Evolutionary conservation across 441 rosid species (phyloP).

Genomic region (Arabidopsis lyrata): DNA sequence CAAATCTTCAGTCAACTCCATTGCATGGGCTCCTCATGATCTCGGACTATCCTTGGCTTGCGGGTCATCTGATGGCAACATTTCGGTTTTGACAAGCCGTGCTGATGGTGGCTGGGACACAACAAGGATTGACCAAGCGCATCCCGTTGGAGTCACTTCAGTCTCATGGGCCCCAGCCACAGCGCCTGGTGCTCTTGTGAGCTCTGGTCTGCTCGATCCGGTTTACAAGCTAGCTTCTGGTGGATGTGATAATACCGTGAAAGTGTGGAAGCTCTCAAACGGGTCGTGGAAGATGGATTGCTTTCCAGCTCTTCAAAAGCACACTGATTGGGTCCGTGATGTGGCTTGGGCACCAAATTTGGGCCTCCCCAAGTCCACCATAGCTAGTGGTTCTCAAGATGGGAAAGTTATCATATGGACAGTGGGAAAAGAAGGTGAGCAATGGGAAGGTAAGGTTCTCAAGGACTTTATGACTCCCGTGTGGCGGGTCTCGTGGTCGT

Average conservation of each 20-base stretch:
- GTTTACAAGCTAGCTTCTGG: conserved; percentile 70
- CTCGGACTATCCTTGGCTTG: conserved; percentile 71
- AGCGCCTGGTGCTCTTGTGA: conserved; percentile 66
- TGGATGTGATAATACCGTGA: conserved; percentile 82
- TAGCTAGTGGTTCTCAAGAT: conserved; percentile 84
- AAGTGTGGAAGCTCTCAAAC: conserved; percentile 75
- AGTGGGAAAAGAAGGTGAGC: conserved; percentile 75
- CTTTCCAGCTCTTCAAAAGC: conserved; percentile 76
- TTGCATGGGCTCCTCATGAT: conserved; percentile 80
- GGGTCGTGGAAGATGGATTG: conserved; percentile 82
- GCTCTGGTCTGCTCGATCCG: conserved; percentile 58
- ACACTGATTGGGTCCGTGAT: conserved; percentile 78
- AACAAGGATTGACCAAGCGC: conserved; percentile 67
- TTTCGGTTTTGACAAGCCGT: conserved; percentile 61
- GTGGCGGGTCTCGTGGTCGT: conserved; percentile 91
- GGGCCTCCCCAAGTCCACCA: conserved; percentile 91
- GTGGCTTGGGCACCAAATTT: conserved; percentile 90
- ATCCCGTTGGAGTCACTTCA: conserved; percentile 71
- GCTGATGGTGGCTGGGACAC: conserved; percentile 77
- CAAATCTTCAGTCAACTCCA: conserved; percentile 69
- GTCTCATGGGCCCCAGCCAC: conserved; percentile 71
- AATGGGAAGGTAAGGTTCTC: conserved; percentile 81
- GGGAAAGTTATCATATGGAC: conserved; percentile 87
- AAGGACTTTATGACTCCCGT: conserved; percentile 79
- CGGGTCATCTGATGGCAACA: conserved; percentile 74